Evolutionary conservation across 805 yeast genomes (phyloP).

Genomic region (Candida lessepsii): DNA sequence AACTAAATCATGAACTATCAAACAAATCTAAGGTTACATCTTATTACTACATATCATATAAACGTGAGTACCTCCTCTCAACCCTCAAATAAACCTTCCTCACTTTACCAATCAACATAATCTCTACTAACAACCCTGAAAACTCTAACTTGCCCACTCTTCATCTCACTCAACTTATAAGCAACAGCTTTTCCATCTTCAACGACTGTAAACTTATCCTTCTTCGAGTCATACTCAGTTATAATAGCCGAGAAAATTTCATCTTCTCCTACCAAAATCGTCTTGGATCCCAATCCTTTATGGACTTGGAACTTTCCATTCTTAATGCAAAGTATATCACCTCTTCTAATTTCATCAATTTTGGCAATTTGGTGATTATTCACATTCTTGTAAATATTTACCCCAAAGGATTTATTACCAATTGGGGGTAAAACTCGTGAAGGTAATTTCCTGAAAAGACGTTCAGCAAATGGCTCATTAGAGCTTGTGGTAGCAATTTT

Average conservation of each 20-base stretch:
- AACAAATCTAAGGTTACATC: no score
- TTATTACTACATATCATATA: no score
- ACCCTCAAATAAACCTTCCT: neutral
- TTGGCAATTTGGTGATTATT: slow-evolving; percentile 43
- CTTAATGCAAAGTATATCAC: slow-evolving; percentile 78
- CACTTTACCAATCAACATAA: slow-evolving; percentile 64
- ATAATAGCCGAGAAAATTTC: slow-evolving; percentile 57
- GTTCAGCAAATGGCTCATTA: slow-evolving; percentile 23
- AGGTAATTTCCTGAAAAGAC: slow-evolving; percentile 20
- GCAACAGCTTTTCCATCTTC: slow-evolving; percentile 59
- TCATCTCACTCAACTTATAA: slow-evolving; percentile 70
- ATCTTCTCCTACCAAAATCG: slow-evolving; percentile 56
- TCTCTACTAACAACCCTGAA: slow-evolving; percentile 76
- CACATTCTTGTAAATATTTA: slow-evolving; percentile 56
- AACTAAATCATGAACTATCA: no score
- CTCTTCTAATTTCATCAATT: slow-evolving; percentile 67
- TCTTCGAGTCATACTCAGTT: slow-evolving; percentile 69
- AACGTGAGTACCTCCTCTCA: no score
- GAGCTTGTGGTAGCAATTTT: slow-evolving; percentile 1
- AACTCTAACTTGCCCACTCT: slow-evolving; percentile 73
- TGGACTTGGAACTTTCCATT: slow-evolving; percentile 73
- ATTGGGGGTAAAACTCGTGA: slow-evolving; percentile 48
- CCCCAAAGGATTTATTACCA: slow-evolving; percentile 72
- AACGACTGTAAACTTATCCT: slow-evolving; percentile 67
- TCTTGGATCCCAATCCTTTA: slow-evolving; percentile 45